A percentile compares a stretch with the other conserved stretches of the same genome.
Conservation (phyloP, 805 yeast genomes). For the Candida jianshihensis region DNA sequence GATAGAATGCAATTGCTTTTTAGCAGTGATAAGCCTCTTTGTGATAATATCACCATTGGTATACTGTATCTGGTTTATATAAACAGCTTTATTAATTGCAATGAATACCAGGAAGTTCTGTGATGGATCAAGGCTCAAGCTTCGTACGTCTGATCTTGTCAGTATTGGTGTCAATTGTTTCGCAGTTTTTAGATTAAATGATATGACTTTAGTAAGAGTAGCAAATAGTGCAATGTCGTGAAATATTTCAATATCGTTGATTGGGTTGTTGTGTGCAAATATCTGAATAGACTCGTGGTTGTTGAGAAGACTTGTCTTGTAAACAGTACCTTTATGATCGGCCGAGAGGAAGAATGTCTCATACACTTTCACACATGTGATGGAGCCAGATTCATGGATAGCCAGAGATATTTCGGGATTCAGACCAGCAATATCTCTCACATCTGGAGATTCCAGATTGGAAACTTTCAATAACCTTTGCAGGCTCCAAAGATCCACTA, state of each 20-base stretch:
- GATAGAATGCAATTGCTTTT: slow-evolving; percentile 27
- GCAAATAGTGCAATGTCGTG: slow-evolving; percentile 12
- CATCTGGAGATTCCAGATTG: slow-evolving; percentile 4
- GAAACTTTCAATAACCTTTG: slow-evolving; percentile 7
- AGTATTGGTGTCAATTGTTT: slow-evolving; percentile 12
- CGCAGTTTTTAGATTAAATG: slow-evolving; percentile 5
- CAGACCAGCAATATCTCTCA: slow-evolving; percentile 4
- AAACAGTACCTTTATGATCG: slow-evolving; percentile 13
- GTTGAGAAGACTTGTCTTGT: slow-evolving; percentile 5
- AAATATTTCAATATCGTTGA: slow-evolving; percentile 13
- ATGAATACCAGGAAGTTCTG: slow-evolving; percentile 17
- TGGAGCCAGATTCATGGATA: slow-evolving; percentile 1
- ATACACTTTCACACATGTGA: slow-evolving; percentile 7
- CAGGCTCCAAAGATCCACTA: slow-evolving; percentile 14
- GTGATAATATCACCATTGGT: slow-evolving; percentile 7
- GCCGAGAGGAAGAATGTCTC: slow-evolving; percentile 6
- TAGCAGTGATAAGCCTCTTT: slow-evolving; percentile 12
- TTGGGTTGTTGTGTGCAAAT: slow-evolving; percentile 5
- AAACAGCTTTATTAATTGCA: slow-evolving; percentile 15
- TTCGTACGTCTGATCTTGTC: slow-evolving; percentile 15
- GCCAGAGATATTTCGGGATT: slow-evolving; percentile 1
- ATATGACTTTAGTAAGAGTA: slow-evolving; percentile 8
- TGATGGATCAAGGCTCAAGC: slow-evolving; percentile 18
- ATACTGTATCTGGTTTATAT: slow-evolving; percentile 14
- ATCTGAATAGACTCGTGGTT: slow-evolving; percentile 5